Base-by-base conservation (phyloP, 768 basidiomycete genomes). In the Mycena filopes region DNA sequence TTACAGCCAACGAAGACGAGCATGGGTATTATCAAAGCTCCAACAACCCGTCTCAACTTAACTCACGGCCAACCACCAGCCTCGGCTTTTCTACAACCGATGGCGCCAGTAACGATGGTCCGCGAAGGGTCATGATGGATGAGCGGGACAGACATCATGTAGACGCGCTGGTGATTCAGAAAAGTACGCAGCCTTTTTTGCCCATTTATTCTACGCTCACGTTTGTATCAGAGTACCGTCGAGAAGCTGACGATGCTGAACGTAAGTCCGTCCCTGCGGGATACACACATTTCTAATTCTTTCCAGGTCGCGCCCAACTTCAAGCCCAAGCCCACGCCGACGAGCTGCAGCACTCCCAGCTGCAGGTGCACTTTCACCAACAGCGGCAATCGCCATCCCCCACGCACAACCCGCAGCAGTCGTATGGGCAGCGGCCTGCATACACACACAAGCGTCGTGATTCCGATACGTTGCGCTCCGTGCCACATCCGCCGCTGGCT, bases 401-500 rank as follows among this genome's bases (percentile, higher is more conserved):
- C 72, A 65, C 67, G 73, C 72, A 68, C 72, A 76, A 61, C 68
- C 79, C 54, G 72, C 81, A 63, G 76, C 79, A 4, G 79, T 6
- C 41, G 9, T 83, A 25, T 82, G 82, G 20, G 82, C 84, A 63
- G 71, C 71, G 66, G 42, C 75, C 41, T 71, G 74, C 36, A 63
- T 74, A 55, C 73, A 80, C 75, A 2, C 92, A 94, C 73, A 84
- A 81, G 70, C 87, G 92, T 53, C 85, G 87, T 28, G 92, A 93
- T 61, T 93, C 92, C 0, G 92, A 94, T 66, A 93, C 92, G 0
- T 78, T 93, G 29, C 90, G 89, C 47, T 84, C 81, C 9, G 74
- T 78, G 16, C 80, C 80, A 21, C 77, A 78, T 20, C 77, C 78
- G 12, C 48, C 77, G 36, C 73, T 69, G n/a, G 64, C 76, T 25